phyloP scores from a whole-genome alignment of 495 filamentous ascomycete genomes.

The Xylaria nigripes region DNA sequence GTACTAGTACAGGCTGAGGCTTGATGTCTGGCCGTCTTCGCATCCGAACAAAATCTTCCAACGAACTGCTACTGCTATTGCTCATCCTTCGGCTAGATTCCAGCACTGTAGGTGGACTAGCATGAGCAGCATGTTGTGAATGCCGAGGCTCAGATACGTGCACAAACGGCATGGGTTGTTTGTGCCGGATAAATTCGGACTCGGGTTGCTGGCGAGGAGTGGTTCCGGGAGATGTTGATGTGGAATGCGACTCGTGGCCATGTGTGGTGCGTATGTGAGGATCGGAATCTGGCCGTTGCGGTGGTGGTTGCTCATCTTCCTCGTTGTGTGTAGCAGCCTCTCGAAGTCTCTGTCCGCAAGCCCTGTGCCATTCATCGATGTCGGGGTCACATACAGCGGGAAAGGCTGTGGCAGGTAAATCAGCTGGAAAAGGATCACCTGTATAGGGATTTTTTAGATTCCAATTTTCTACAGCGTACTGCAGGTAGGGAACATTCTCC shows the following conservation, averaged over 20 bases:
- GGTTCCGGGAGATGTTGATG: constrained; percentile 7
- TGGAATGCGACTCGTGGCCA: not conserved
- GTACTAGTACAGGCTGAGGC: constrained; percentile 10
- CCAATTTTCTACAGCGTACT: constrained; percentile 70
- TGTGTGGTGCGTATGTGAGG: constrained; percentile 17
- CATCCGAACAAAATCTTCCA: constrained; percentile 17
- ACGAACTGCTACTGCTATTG: constrained; percentile 18
- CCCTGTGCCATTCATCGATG: constrained; percentile 77
- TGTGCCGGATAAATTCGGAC: constrained; percentile 24
- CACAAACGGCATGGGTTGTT: constrained; percentile 22
- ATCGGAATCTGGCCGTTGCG: constrained; percentile 14
- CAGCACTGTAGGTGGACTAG: constrained; percentile 11
- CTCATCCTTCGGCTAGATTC: constrained; percentile 11
- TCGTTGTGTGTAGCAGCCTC: constrained; percentile 34
- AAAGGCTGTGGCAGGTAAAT: constrained; percentile 68
- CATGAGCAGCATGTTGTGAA: constrained; percentile 4
- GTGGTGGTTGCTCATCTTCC: constrained; percentile 18
- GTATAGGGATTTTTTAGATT: constrained; percentile 65
- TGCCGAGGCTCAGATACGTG: constrained; percentile 23
- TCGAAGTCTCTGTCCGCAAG: constrained; percentile 50
- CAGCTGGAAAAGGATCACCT: constrained; percentile 62
- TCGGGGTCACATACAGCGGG: constrained; percentile 65
- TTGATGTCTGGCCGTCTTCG: constrained; percentile 25
- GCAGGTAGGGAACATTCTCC: constrained; percentile 77
- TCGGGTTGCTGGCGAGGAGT: constrained; percentile 17